Evolutionary conservation across 2,329 filamentous ascomycete genomes (phyloP).

Genomic region (Hirsutella rhossiliensis): DNA sequence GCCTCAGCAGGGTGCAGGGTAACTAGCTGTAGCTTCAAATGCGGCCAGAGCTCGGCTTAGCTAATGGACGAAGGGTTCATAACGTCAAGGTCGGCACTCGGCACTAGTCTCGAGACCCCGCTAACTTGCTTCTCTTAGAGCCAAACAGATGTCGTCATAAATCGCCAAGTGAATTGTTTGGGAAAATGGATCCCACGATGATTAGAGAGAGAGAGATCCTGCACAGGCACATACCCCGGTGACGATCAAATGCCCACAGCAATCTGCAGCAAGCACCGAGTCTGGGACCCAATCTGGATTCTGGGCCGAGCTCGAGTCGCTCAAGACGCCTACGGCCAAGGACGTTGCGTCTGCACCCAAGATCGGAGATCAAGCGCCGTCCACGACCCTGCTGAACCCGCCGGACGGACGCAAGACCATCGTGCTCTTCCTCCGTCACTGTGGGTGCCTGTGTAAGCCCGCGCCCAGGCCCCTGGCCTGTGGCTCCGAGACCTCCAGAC

Average conservation of each 20-base stretch:
- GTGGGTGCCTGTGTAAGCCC: constrained; percentile 56
- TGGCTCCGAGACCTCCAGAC: not conserved
- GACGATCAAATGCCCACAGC: not conserved
- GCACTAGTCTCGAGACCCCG: no score
- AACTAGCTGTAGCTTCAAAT: no score
- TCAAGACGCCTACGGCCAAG: constrained; percentile 27
- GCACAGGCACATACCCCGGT: constrained; percentile 1
- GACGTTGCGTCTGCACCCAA: constrained; percentile 34
- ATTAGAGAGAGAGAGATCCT: not conserved
- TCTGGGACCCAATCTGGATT: constrained; percentile 9
- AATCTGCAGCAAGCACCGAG: not conserved
- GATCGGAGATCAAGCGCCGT: constrained; percentile 44
- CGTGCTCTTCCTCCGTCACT: constrained; percentile 59
- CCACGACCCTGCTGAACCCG: constrained; percentile 37
- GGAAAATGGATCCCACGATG: no score
- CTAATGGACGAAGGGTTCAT: no score
- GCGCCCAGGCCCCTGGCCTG: not conserved
- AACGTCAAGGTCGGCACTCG: no score
- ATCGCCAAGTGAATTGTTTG: not conserved
- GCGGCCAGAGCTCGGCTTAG: no score
- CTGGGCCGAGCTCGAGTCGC: constrained; percentile 26
- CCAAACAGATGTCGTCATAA: not conserved
- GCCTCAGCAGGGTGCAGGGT: not conserved
- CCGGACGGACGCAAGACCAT: constrained; percentile 44
- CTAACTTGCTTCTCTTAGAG: no score